Base-by-base conservation (phyloP, 768 basidiomycete genomes). In the Amanita pallidorosea region DNA sequence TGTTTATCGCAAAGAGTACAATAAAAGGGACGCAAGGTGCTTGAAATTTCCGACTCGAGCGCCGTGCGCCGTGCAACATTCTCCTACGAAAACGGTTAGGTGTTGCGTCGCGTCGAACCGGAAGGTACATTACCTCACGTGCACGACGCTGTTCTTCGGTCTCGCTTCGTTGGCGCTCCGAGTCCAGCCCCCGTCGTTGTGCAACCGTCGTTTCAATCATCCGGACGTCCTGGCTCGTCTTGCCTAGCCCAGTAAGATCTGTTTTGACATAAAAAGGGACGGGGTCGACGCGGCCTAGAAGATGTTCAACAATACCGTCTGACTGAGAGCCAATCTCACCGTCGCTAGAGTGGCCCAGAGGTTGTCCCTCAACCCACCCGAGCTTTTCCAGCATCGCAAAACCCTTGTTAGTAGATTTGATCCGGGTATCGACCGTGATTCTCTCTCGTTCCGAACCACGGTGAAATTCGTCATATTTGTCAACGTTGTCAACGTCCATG, bases 181-280 rank as follows among this genome's bases (percentile, higher is more conserved):
- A 88, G 58, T 89, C 87, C 13, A 92, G 66, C 38, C 68, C 85
- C 9, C 88, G 81, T 27, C 89, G 79, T 57, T 87, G 85, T 7
- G 88, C 83, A 22, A 90, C 88, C 7, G 88, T 89, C 0, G 83
- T 81, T 63, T 90, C 87, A 42, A 89, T 85, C 81, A 90, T 84
- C 36, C 80, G 79, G 37, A 85, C 77, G 62, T 92, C 89, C 61
- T 88, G 85, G 49, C 65, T 84, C 4, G 72, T 72, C 62, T 89
- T 91, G 13, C 89, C 89, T 15, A 92, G 73, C 11, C 89, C 89
- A 20, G 83, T 87, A 38, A 77, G 69, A 59, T 91, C 89, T 34
- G 72, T 74, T 63, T 91, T 90, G 57, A 88, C 68, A 50, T 81
- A 75, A 62, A 91, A 91, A 7, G 89, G 88, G 38, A 92, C 72